Conservation (phyloP, 495 filamentous ascomycete genomes). For the Daldinia vernicosa region DNA sequence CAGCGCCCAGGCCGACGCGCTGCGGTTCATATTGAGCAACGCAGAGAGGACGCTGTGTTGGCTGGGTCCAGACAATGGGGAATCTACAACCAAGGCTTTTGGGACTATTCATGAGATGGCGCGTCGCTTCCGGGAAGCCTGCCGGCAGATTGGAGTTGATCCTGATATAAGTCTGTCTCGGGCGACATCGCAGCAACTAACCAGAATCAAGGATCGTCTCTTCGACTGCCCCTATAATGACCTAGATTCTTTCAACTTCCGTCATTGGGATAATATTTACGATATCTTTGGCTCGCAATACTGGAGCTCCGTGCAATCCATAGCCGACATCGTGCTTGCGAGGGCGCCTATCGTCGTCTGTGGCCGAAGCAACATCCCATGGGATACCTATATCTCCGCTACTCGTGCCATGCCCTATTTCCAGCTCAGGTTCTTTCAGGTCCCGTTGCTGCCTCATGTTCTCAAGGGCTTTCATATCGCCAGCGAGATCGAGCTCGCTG, state of each 20-base stretch:
- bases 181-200: slow-evolving; percentile 20
- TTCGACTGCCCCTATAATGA: slow-evolving; percentile 15
- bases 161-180: neutral
- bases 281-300: slow-evolving; percentile 33
- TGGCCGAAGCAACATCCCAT: slow-evolving; percentile 38
- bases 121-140: slow-evolving; percentile 17
- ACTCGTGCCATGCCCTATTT: slow-evolving; percentile 32
- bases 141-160: slow-evolving; percentile 16
- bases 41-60: slow-evolving; percentile 44
- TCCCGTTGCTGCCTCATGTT: slow-evolving; percentile 20
- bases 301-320: slow-evolving; percentile 29
- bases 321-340: slow-evolving; percentile 39
- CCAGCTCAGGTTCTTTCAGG: slow-evolving; percentile 29
- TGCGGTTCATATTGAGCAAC: slow-evolving; percentile 26
- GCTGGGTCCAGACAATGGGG: slow-evolving; percentile 32
- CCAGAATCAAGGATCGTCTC: slow-evolving; percentile 10
- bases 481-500: slow-evolving; percentile 29
- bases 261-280: slow-evolving; percentile 24
- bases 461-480: slow-evolving; percentile 12
- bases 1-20: slow-evolving; percentile 17
- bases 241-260: slow-evolving; percentile 30
- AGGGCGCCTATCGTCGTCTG: slow-evolving; percentile 26
- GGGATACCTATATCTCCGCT: slow-evolving; percentile 26
- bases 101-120: slow-evolving; percentile 33
- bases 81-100: slow-evolving; percentile 27